Base-by-base conservation (phyloP, 1,139 yeast species). In the Chernovozyma aurita region DNA sequence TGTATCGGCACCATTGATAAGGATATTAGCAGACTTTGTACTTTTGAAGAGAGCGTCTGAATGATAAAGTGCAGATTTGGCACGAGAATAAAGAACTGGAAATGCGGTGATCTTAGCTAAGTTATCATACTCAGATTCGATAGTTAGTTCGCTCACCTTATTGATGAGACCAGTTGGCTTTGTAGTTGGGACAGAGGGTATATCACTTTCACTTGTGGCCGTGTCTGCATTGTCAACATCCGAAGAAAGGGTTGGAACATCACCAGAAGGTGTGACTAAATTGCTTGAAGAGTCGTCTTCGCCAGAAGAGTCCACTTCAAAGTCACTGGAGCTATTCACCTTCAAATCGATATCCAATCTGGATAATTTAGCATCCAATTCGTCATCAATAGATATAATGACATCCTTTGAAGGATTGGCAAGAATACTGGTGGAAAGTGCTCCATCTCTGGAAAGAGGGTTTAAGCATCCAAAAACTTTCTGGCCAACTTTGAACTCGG, bases 1-100 rank as follows among this genome's bases (percentile, higher is more conserved):
- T 6, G 75, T 66, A 42, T 70, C 74, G 4, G 65, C 76, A 11
- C 76, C 76, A 46, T 70, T 68, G 36, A 70, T 64, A 32, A 70
- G 50, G 8, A 70, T 47, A 32, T 57, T 63, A 11, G 59, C 57
- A 28, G 44, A 40, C 18, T 49, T 37, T 15, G 45, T 38, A 9
- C 35, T 30, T 1, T 36, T 26, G 20, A 53, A 44, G 3, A 34
- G 29, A 1, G 38, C 18, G 28, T 53, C 47, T 31, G 61, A 49
- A 40, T 62, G 57, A 18, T 53, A 45, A 27, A 68, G 57, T 3
- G 63, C 61, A 41, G 65, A 71, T 40, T 63, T 64, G 29, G 72
- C 66, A 31, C 67, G 55, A 40, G 68, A 63, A 40, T 61, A 70
- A 18, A 60, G 50, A n/a, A 63, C 55, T 0, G 71, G 67, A 33